Evolutionary conservation across 2,329 filamentous ascomycete genomes (phyloP).

Genomic region (Fusarium napiforme): DNA sequence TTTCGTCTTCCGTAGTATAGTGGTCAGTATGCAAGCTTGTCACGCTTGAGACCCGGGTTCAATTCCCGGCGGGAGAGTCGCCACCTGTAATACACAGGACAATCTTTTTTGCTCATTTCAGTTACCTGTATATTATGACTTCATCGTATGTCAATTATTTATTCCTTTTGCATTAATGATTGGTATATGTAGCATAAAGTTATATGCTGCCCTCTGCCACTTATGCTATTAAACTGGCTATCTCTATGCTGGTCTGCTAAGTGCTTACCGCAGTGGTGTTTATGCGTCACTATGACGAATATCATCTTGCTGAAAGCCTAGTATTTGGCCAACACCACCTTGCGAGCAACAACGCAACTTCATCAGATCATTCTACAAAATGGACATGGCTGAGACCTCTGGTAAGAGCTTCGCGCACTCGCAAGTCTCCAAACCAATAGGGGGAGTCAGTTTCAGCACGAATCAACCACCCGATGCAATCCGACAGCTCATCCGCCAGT

Average conservation of each 20-base stretch:
- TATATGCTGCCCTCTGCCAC: accelerated
- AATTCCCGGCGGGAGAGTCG: conserved; percentile 29
- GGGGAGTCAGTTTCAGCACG: not conserved
- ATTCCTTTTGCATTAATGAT: accelerated
- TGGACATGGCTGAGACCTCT: accelerated
- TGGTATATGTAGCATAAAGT: too few relatives aligned
- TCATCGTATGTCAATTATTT: accelerated
- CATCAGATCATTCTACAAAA: not conserved
- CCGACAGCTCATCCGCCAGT: not conserved
- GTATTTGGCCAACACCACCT: accelerated
- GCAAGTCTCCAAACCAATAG: not conserved
- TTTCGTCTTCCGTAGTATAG: conserved; percentile 18
- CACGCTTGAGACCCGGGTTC: conserved; percentile 24
- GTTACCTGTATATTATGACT: too few relatives aligned
- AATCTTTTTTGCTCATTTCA: not conserved
- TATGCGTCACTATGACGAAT: not conserved
- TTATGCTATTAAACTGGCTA: too few relatives aligned
- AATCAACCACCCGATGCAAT: not conserved
- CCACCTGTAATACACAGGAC: not conserved
- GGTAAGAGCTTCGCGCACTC: too few relatives aligned
- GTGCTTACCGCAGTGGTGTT: accelerated
- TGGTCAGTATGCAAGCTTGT: conserved; percentile 25
- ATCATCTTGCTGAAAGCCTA: not conserved
- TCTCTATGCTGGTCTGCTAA: not conserved
- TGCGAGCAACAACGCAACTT: accelerated